Percentiles rank a stretch among this genome's conserved stretches.
Evolutionary conservation across 2,329 filamentous ascomycete genomes (phyloP).

Genomic region (Colletotrichum salicis): DNA sequence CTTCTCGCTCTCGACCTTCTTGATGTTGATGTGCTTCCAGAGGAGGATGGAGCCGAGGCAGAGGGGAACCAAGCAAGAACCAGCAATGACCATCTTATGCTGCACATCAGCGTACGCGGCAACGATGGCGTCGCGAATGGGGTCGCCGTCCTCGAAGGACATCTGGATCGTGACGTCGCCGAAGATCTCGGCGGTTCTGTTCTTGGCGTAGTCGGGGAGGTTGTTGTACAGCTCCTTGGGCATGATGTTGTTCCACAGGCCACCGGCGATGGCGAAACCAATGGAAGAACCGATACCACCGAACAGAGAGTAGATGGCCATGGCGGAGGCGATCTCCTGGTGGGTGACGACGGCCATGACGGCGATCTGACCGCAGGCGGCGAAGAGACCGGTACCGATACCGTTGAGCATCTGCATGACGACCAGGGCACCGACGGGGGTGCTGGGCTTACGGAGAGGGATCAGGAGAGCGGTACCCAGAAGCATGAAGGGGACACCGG

Average conservation of each 20-base stretch:
- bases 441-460: conserved; percentile 45
- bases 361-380: conserved; percentile 52
- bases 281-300: conserved; percentile 46
- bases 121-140: conserved; percentile 55
- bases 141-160: conserved; percentile 51
- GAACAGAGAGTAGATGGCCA: conserved; percentile 47
- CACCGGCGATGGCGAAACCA: conserved; percentile 45
- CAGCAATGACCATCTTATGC: conserved; percentile 51
- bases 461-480: conserved; percentile 46
- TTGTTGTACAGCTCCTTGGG: conserved; percentile 48
- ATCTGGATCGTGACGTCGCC: conserved; percentile 47
- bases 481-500: conserved; percentile 48
- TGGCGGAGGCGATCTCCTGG: conserved; percentile 45
- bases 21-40: conserved; percentile 54
- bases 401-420: conserved; percentile 53
- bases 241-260: conserved; percentile 49
- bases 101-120: conserved; percentile 60
- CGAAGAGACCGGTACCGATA: conserved; percentile 45
- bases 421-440: conserved; percentile 47
- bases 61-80: conserved; percentile 47
- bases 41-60: conserved; percentile 46
- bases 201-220: conserved; percentile 49
- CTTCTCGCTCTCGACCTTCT: conserved; percentile 47
- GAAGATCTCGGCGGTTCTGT: conserved; percentile 55
- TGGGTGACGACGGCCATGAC: conserved; percentile 47